Evolutionary conservation across 306 rosid genomes (phyloP).

Genomic region (Quercus engelmannii): DNA sequence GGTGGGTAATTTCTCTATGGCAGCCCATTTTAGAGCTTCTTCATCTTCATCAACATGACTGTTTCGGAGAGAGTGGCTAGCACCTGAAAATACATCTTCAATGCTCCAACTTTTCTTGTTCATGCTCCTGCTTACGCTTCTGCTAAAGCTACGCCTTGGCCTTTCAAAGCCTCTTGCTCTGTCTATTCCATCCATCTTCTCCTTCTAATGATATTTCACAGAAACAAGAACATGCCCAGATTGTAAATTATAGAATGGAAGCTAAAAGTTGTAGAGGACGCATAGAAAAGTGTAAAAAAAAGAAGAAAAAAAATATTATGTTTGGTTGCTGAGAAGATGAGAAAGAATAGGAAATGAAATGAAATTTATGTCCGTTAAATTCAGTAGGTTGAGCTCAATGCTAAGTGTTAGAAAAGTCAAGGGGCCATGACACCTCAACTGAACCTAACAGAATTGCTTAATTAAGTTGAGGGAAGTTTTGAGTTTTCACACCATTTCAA

Average conservation of each 20-base stretch:
- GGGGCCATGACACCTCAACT: background rate
- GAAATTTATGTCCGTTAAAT: background rate
- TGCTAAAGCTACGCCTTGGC: slow-evolving; percentile 22
- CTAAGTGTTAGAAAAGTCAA: background rate
- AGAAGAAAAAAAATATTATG: background rate
- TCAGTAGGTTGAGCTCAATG: background rate
- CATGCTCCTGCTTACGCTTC: slow-evolving; percentile 57
- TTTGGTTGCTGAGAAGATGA: background rate
- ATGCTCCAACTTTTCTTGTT: slow-evolving; percentile 72
- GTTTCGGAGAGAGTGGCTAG: slow-evolving; percentile 47
- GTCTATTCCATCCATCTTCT: slow-evolving; percentile 46
- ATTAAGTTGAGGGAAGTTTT: background rate
- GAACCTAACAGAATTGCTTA: background rate
- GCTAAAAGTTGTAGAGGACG: background rate
- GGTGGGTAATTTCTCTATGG: slow-evolving; percentile 86
- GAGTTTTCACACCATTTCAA: background rate
- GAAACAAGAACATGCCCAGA: background rate
- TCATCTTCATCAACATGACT: slow-evolving; percentile 62
- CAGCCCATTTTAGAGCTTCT: slow-evolving; percentile 96
- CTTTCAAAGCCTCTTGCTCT: slow-evolving; percentile 1
- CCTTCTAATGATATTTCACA: background rate
- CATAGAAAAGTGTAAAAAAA: background rate
- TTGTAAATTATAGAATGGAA: background rate
- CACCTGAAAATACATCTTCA: slow-evolving; percentile 67
- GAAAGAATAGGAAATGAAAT: background rate